A percentile compares a stretch with the other conserved stretches of the same genome.
phyloP scores from a whole-genome alignment of 495 filamentous ascomycete genomes.

The Acidomyces sp. region DNA sequence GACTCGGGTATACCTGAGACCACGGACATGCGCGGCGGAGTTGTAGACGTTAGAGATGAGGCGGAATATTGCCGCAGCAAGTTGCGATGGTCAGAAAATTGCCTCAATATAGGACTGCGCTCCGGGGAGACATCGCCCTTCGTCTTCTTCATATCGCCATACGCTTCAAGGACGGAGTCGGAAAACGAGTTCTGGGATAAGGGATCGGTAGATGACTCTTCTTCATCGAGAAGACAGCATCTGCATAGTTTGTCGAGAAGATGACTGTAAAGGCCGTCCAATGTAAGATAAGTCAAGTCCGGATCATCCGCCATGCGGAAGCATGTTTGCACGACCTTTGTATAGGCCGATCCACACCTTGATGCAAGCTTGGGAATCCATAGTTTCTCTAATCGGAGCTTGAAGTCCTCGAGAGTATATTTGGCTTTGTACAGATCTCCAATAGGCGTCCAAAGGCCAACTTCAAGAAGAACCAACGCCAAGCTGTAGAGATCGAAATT shows the following conservation, averaged over 20 bases:
- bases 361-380: constrained; percentile 44
- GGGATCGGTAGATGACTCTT: constrained; percentile 3
- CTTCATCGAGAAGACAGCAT: constrained; percentile 30
- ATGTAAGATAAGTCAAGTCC: constrained; percentile 8
- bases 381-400: constrained; percentile 45
- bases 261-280: constrained; percentile 21
- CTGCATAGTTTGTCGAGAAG: constrained; percentile 22
- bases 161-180: background rate
- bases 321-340: constrained; percentile 67
- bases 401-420: constrained; percentile 51
- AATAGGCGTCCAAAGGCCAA: constrained; percentile 79
- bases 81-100: constrained; percentile 7
- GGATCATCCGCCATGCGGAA: constrained; percentile 54
- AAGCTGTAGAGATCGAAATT: constrained; percentile 76
- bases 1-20: constrained; percentile 1
- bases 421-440: constrained; percentile 53
- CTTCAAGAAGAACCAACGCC: constrained; percentile 69
- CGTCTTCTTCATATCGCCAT: constrained; percentile 4
- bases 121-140: background rate
- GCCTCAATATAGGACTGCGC: background rate
- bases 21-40: constrained; percentile 5
- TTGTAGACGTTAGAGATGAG: background rate
- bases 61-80: background rate
- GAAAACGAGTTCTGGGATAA: background rate
- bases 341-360: constrained; percentile 45